phyloP scores from a whole-genome alignment of 306 rosid genomes.

The Aeschynomene evenia region DNA sequence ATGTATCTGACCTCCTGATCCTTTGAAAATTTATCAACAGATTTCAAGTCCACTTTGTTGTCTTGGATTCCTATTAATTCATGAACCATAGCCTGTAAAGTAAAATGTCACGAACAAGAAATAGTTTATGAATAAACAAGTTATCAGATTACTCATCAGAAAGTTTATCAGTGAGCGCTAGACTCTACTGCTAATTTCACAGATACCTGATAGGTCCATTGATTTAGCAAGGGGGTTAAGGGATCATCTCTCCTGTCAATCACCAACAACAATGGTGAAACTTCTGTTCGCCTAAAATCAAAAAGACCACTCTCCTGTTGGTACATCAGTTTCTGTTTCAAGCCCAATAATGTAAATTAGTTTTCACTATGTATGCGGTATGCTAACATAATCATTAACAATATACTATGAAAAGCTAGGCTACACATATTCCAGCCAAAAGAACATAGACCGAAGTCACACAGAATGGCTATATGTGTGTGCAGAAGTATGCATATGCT shows the following conservation, averaged over 20 bases:
- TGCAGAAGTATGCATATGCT: neutral
- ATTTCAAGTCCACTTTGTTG: slow-evolving; percentile 85
- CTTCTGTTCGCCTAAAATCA: slow-evolving; percentile 85
- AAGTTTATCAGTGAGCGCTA: slow-evolving; percentile 20
- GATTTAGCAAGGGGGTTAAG: slow-evolving; percentile 81
- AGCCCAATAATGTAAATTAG: slow-evolving; percentile 41
- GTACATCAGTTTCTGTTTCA: slow-evolving; percentile 91
- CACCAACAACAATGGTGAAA: slow-evolving; percentile 86
- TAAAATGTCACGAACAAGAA: slow-evolving; percentile 23
- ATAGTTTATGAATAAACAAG: slow-evolving; percentile 10
- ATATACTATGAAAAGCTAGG: slow-evolving; percentile 19
- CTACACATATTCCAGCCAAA: slow-evolving; percentile 22
- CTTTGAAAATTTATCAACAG: slow-evolving; percentile 64
- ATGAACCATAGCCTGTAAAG: slow-evolving; percentile 90
- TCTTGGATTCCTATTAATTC: slow-evolving; percentile 94
- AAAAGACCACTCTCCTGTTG: slow-evolving; percentile 93
- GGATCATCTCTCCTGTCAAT: slow-evolving; percentile 99
- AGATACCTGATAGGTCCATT: slow-evolving; percentile 96
- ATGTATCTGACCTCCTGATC: slow-evolving; percentile 84
- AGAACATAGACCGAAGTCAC: neutral
- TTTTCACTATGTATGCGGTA: slow-evolving; percentile 7
- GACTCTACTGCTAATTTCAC: slow-evolving; percentile 9
- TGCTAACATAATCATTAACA: slow-evolving; percentile 20
- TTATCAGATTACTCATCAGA: neutral
- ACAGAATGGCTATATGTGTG: slow-evolving; percentile 4